Conservation (phyloP, 2,329 filamentous ascomycete genomes). For the Alternaria sp. region DNA sequence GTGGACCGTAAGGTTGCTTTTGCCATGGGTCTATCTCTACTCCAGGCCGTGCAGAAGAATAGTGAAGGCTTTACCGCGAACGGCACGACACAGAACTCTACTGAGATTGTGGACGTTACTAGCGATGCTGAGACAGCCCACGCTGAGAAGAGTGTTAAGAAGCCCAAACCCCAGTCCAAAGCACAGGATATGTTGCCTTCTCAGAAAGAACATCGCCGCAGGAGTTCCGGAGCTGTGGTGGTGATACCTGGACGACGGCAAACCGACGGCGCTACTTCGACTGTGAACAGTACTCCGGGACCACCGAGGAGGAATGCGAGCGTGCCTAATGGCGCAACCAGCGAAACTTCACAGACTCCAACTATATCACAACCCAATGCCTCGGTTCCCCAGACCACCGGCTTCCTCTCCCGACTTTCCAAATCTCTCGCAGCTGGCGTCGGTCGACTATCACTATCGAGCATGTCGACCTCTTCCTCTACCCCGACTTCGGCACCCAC, state of each 20-base stretch:
- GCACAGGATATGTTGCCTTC: background rate
- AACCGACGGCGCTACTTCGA: background rate
- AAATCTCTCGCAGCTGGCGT: background rate
- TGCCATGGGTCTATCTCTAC: constrained; percentile 67
- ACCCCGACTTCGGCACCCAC: background rate
- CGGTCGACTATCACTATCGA: background rate
- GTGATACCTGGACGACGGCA: background rate
- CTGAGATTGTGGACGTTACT: background rate
- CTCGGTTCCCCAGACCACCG: background rate
- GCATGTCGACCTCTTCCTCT: background rate
- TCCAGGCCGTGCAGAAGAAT: constrained; percentile 15
- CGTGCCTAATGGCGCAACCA: too few relatives aligned
- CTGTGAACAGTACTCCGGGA: too few relatives aligned
- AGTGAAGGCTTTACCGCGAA: background rate
- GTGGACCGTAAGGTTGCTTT: constrained; percentile 73
- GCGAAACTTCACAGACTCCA: background rate
- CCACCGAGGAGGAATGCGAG: background rate
- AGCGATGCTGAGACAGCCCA: background rate
- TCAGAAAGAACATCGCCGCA: background rate
- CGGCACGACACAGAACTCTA: background rate
- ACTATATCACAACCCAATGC: background rate
- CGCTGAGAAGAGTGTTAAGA: background rate
- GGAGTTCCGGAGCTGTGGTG: background rate
- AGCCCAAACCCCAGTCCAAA: background rate
- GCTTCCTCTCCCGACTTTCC: background rate